phyloP scores from a whole-genome alignment of 306 rosid species.

The Quercus agrifolia region DNA sequence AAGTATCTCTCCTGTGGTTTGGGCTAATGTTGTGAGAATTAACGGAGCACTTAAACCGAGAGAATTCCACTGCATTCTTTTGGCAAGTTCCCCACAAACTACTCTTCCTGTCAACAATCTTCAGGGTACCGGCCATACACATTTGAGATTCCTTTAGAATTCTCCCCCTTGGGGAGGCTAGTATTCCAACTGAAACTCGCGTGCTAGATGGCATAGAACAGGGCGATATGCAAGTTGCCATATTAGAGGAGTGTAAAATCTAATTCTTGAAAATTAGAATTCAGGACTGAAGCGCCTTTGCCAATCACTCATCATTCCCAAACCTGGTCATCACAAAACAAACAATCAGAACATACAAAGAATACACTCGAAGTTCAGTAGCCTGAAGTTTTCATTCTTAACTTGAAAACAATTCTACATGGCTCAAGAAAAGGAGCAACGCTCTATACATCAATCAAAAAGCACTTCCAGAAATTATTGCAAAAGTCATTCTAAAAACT shows the following conservation, averaged over 20 bases:
- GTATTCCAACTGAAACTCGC: conserved; percentile 51
- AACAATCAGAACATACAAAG: background rate
- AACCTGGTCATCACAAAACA: background rate
- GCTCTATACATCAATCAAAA: background rate
- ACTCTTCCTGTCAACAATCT: conserved; percentile 34
- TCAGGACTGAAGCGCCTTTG: background rate
- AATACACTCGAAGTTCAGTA: background rate
- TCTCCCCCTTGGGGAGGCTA: conserved; percentile 53
- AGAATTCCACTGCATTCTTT: conserved; percentile 23
- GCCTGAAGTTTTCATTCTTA: background rate
- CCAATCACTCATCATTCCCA: background rate
- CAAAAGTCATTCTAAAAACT: background rate
- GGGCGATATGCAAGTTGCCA: conserved; percentile 57
- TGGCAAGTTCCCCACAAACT: conserved; percentile 33
- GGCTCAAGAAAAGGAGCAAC: background rate
- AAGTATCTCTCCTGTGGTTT: conserved; percentile 72
- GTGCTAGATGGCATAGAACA: conserved; percentile 47
- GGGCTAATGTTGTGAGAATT: conserved; percentile 51
- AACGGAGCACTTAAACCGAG: conserved; percentile 48
- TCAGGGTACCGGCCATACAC: conserved; percentile 35
- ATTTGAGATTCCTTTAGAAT: conserved; percentile 30
- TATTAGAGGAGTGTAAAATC: conserved; percentile 28
- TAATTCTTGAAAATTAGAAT: background rate
- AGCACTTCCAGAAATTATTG: background rate
- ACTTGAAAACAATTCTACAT: background rate